Evolutionary conservation across 2,329 filamentous ascomycete species (phyloP), one percentile per base, ranked within the genome.

Genomic region (Cryphonectria parasitica): DNA sequence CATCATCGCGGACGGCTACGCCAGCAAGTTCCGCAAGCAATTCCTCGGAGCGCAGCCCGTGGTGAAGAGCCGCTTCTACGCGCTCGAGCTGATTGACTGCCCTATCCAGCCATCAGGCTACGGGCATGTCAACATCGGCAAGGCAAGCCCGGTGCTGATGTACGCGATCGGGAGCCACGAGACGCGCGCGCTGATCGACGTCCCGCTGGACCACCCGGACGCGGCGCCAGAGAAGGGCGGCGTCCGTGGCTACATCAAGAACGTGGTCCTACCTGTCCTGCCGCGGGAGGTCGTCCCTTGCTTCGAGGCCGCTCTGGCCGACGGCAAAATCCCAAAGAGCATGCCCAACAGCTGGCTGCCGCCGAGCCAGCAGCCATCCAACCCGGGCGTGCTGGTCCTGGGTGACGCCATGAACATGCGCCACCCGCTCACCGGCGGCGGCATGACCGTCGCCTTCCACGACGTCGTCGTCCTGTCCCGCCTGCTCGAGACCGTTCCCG

Each of bases 371-470:
- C 92, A 92, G 72, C 77, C 77, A 3, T 64, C 86, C 61, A 87
- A 88, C 15, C 88, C 90, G 1, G 93, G 93, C 4, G 83, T 97
- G 72, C 86, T 97, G 64, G 84, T 99, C 49, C 87, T 98, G 11
- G 96, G 96, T 71, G 96, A 99, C 79, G 95, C 96, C 19, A 91
- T 97, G 87, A 99, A 99, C 84, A 99, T 99, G 96, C 92, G 96
- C n/a, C 96, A 99, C 82, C 96, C 96, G 1, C 87, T 99, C 17
- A 99, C 96, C 0, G 96, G 96, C 67, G 96, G 96, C 74, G 96
- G 96, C 76, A 99, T 99, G 96, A 98, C 95, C 0, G 96, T 98
- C 1, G 96, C 94, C 1, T 92, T 99, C 81, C 97, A 95, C 82
- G 96, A 99, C 78, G 95, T 93, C 1, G 87, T 96, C 15, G 82